Evolutionary conservation across 148 eudicot genomes (phyloP).

Genomic region (Rhododendron mucronatum): DNA sequence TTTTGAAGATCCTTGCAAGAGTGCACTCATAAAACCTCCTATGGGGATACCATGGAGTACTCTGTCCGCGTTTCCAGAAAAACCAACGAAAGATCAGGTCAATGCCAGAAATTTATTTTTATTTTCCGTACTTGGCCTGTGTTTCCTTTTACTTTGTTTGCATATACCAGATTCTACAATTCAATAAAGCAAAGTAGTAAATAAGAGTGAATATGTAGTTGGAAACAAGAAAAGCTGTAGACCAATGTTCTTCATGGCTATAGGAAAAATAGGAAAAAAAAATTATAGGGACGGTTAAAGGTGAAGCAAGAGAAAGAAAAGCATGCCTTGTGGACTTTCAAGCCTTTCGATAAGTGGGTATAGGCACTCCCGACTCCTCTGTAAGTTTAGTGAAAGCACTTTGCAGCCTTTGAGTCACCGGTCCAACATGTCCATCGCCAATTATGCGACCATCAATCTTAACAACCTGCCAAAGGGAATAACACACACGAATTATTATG

Average conservation of each 20-base stretch:
- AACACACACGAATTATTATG: neutral
- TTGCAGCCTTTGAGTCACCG: conserved; percentile 71
- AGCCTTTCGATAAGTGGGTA: conserved; percentile 54
- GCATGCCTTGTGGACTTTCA: conserved; percentile 15
- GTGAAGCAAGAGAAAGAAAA: neutral
- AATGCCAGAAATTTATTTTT: neutral
- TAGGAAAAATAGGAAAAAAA: neutral
- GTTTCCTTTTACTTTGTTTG: neutral
- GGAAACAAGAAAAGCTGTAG: neutral
- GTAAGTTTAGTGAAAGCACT: conserved; percentile 54
- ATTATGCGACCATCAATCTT: conserved; percentile 77
- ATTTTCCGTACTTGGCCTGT: neutral
- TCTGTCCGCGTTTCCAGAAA: neutral
- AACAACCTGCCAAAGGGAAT: conserved; percentile 44
- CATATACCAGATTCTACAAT: neutral
- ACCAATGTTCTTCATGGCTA: neutral
- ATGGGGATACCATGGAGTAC: neutral
- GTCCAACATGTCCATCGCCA: conserved; percentile 79
- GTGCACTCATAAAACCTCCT: neutral
- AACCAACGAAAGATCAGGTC: neutral
- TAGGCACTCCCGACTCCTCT: conserved; percentile 67
- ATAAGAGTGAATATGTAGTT: neutral
- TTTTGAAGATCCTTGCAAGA: neutral
- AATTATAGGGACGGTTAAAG: neutral
- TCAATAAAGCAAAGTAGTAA: neutral